These are phyloP conservation scores for Spathaspora sp. DNA, from an alignment of 1,139 yeast genomes.

Conservation along the genomic window DNA sequence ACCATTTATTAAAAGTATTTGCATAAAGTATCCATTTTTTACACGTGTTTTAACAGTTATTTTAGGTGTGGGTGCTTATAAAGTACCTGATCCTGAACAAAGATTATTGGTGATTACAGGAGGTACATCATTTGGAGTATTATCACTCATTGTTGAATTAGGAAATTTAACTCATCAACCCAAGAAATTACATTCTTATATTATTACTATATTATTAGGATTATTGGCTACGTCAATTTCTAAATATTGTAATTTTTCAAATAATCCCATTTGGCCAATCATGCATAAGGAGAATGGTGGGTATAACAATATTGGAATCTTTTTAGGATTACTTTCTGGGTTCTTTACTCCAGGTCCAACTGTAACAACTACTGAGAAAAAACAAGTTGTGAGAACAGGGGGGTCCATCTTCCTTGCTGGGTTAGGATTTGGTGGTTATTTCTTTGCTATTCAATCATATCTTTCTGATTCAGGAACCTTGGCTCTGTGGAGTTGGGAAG, in stretches of 20 bases:
- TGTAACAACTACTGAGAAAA: not conserved
- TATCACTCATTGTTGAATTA: slow-evolving; percentile 61
- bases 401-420: slow-evolving; percentile 53
- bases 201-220: slow-evolving; percentile 69
- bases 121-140: slow-evolving; percentile 64
- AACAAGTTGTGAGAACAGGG: slow-evolving; percentile 14
- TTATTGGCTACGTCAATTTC: slow-evolving; percentile 69
- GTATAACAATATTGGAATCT: slow-evolving; percentile 69
- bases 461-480: slow-evolving; percentile 83
- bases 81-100: slow-evolving; percentile 62
- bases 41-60: slow-evolving; percentile 58
- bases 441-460: slow-evolving; percentile 73
- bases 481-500: slow-evolving; percentile 92
- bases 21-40: slow-evolving; percentile 41
- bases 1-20: slow-evolving; percentile 47
- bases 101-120: slow-evolving; percentile 65
- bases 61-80: slow-evolving; percentile 75
- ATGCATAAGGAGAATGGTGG: slow-evolving; percentile 89
- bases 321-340: slow-evolving; percentile 65
- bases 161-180: slow-evolving; percentile 44
- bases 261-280: slow-evolving; percentile 96
- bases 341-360: slow-evolving; percentile 38
- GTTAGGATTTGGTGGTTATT: slow-evolving; percentile 73
- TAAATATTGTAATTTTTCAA: slow-evolving; percentile 75
- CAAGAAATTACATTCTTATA: slow-evolving; percentile 48